A percentile compares a stretch with the other conserved stretches of the same genome.
These are phyloP conservation scores for Mediolabrus comicus DNA, from an alignment of 108 stramenopile genomes.

Conservation along the genomic window DNA sequence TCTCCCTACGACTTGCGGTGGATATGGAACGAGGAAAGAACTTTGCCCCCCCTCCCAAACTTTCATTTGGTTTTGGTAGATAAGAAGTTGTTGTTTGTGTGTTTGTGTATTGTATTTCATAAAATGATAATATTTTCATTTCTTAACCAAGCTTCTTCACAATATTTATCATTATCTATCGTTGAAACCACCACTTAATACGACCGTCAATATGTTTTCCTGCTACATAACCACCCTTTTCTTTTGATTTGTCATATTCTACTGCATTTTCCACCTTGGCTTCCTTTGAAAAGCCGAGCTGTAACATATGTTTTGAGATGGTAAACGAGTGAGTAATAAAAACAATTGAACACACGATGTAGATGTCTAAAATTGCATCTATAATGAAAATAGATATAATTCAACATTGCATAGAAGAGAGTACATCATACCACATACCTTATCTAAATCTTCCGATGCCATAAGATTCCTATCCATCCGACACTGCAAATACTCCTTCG, in stretches of 20 bases:
- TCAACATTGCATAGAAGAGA: no score
- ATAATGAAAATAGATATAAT: no score
- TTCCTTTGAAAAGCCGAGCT: constrained; percentile 72
- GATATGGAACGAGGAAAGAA: constrained; percentile 53
- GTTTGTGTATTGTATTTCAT: neutral
- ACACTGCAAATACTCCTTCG: constrained; percentile 85
- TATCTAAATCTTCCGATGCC: constrained; percentile 80
- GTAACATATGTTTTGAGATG: neutral
- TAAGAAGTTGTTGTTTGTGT: neutral
- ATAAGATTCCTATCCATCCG: constrained; percentile 83
- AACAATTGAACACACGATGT: no score
- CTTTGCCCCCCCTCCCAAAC: constrained; percentile 62
- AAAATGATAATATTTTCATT: neutral
- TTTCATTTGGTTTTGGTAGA: constrained; percentile 62
- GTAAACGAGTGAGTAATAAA: neutral
- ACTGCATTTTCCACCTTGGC: constrained; percentile 61
- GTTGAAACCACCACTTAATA: constrained; percentile 79
- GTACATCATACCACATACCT: constrained; percentile 25
- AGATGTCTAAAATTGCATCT: no score
- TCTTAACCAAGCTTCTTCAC: no score
- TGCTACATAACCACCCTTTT: constrained; percentile 82
- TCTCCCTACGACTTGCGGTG: constrained; percentile 46
- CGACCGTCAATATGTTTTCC: constrained; percentile 81
- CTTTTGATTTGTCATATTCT: constrained; percentile 83
- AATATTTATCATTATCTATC: constrained; percentile 8